Conservation (phyloP, 2,329 filamentous ascomycete genomes). For the Fusarium mangiferae region DNA sequence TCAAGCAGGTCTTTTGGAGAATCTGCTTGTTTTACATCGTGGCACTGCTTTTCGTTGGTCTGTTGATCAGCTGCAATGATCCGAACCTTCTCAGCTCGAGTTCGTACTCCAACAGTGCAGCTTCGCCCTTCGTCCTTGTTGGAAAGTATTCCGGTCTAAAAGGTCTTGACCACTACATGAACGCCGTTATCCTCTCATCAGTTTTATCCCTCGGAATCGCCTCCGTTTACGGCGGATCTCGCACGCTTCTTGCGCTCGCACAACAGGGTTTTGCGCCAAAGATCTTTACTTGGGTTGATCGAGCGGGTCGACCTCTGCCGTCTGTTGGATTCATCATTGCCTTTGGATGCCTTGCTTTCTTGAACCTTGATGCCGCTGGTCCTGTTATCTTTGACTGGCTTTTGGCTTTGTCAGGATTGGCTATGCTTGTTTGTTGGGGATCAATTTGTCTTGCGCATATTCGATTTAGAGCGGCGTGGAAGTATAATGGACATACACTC, state of each 20-base stretch:
- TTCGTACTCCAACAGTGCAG: slow-evolving; percentile 32
- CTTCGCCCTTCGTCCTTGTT: slow-evolving; percentile 62
- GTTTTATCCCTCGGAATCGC: slow-evolving; percentile 66
- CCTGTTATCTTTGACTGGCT: slow-evolving; percentile 71
- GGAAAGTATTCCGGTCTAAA: slow-evolving; percentile 59
- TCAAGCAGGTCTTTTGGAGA: slow-evolving; percentile 76
- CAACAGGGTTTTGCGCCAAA: slow-evolving; percentile 65
- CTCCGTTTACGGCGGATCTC: slow-evolving; percentile 64
- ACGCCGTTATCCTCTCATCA: slow-evolving; percentile 63
- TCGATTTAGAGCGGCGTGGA: slow-evolving; percentile 72
- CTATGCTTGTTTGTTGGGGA: slow-evolving; percentile 72
- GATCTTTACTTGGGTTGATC: slow-evolving; percentile 64
- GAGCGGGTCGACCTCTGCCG: slow-evolving; percentile 60
- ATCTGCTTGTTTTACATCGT: slow-evolving; percentile 62
- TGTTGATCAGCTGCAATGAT: slow-evolving; percentile 57
- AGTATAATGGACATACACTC: slow-evolving; percentile 64
- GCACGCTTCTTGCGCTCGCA: slow-evolving; percentile 64
- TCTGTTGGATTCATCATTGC: slow-evolving; percentile 57
- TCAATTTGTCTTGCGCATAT: slow-evolving; percentile 71
- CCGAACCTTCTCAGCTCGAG: slow-evolving; percentile 51
- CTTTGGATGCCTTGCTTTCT: slow-evolving; percentile 60
- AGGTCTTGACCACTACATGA: slow-evolving; percentile 64
- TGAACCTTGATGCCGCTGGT: slow-evolving; percentile 58
- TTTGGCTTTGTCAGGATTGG: slow-evolving; percentile 69
- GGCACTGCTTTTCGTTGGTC: slow-evolving; percentile 59